These are phyloP conservation scores for Phytopythium litorale DNA, from an alignment of 352 stramenopile species.

Conservation along the genomic window DNA sequence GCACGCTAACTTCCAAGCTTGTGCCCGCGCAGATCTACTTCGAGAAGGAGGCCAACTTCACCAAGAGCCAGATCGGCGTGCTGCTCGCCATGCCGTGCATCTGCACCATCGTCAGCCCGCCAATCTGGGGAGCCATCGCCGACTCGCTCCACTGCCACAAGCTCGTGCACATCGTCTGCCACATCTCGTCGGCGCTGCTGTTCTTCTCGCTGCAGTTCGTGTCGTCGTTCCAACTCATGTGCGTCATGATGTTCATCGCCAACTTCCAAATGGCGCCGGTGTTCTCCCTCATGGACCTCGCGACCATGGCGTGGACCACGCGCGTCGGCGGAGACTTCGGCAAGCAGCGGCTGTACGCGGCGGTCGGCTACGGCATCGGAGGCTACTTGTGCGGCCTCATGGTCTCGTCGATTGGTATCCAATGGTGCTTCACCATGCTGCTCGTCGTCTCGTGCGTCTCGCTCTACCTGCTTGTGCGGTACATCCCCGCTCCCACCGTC, in stretches of 20 bases:
- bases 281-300: slow-evolving; percentile 30
- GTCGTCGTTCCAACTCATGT: slow-evolving; percentile 15
- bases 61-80: slow-evolving; percentile 79
- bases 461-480: slow-evolving; percentile 21
- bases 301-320: slow-evolving; percentile 26
- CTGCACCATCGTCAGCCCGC: slow-evolving; percentile 62
- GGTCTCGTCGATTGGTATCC: slow-evolving; percentile 20
- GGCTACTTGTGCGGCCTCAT: slow-evolving; percentile 28
- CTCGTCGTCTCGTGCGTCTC: slow-evolving; percentile 17
- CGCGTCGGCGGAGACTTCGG: slow-evolving; percentile 36
- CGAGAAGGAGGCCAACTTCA: slow-evolving; percentile 2
- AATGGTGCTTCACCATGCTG: slow-evolving; percentile 31
- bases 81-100: slow-evolving; percentile 62
- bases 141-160: slow-evolving; percentile 68
- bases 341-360: slow-evolving; percentile 38
- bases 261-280: slow-evolving; percentile 23
- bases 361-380: slow-evolving; percentile 26
- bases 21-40: slow-evolving; percentile 4
- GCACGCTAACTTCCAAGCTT: neutral
- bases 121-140: slow-evolving; percentile 58
- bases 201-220: slow-evolving; percentile 73
- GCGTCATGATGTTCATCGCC: slow-evolving; percentile 22
- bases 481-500: neutral
- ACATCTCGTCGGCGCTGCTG: slow-evolving; percentile 52
- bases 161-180: slow-evolving; percentile 54